Base-by-base conservation (phyloP, 805 yeast genomes). In the Starmera pachycereana region DNA sequence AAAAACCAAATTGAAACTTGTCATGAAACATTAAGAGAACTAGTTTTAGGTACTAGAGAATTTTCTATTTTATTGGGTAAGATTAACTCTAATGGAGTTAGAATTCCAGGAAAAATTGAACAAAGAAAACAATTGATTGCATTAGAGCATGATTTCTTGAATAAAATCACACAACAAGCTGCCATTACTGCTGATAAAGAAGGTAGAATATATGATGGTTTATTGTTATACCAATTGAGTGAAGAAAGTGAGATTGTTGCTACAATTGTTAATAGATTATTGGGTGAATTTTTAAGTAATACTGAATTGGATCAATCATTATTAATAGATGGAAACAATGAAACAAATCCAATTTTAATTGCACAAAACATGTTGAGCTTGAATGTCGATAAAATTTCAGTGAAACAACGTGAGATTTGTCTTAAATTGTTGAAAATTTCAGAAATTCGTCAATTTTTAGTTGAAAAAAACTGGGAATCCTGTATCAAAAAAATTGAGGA, bases 181-280 rank as follows among this genome's bases (percentile, higher is more conserved):
- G 97, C 97, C 4, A 70, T 70, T 35, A 77, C 76, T 49, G 95
- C 96, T 12, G 92, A 85, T 52, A 92, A 86, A 49, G 97, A 89
- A 52, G 97, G 97, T 8, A 72, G 95, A 53, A 70, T 77, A 12
- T 76, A 81, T 45, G 97, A 92, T 54, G 85, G 96, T 14, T 72
- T 92, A 44, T 66, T 85, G 42, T 69, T 92, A 40, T 90, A 85
- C 57, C 96, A 89, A 61, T 71, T 90, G 47, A 77, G 95, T 37
- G 94, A 85, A 60, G 95, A 89, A 49, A 82, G 82, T 57, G 82
- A 83, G 54, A 78, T 82, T 28, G 97, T 87, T 12, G 72, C 90
- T 8, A 60, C 72, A 2, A 71, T 87, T 43, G 75, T 88, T 47
- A 88, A 85, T 62, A 72, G 77, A 50, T 62, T 86, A 28, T 64